phyloP scores from a whole-genome alignment of 495 filamentous ascomycete species.

The Penicillium canariense region DNA sequence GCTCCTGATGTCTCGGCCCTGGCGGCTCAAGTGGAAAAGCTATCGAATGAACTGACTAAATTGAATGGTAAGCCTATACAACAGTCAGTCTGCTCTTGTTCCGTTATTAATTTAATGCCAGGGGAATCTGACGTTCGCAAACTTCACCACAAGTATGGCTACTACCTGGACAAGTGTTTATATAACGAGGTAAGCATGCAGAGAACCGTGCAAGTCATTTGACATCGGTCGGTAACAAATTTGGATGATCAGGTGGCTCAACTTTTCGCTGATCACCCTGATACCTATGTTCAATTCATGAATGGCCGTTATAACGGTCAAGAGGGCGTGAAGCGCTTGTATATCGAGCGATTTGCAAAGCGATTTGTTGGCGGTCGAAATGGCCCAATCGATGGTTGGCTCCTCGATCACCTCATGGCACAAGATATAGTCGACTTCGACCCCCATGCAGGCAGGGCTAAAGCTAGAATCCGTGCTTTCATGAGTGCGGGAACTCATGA shows the following conservation, averaged over 20 bases:
- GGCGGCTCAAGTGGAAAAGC: neutral
- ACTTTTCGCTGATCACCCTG: neutral
- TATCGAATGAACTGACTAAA: neutral
- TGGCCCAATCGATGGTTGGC: conserved; percentile 8
- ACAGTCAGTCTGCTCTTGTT: neutral
- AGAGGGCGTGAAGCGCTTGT: neutral
- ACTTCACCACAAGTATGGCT: neutral
- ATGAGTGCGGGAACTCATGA: conserved; percentile 7
- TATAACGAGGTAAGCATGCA: neutral
- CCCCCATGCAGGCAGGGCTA: neutral
- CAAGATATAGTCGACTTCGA: conserved; percentile 4
- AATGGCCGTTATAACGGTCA: neutral
- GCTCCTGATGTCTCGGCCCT: neutral
- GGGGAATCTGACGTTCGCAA: neutral
- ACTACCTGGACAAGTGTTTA: neutral
- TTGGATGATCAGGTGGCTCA: neutral
- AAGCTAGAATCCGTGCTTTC: neutral
- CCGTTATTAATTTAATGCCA: neutral
- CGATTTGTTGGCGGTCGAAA: conserved; percentile 7
- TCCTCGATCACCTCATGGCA: conserved; percentile 7
- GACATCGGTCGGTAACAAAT: neutral
- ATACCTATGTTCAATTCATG: neutral
- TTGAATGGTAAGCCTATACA: neutral
- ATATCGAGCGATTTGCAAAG: conserved; percentile 5
- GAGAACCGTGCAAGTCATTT: neutral